Evolutionary conservation across 202 grass and related monocot genomes (phyloP), one percentile per base, ranked within the genome.

Genomic region (Schoenoplectus tabernaemontani): DNA sequence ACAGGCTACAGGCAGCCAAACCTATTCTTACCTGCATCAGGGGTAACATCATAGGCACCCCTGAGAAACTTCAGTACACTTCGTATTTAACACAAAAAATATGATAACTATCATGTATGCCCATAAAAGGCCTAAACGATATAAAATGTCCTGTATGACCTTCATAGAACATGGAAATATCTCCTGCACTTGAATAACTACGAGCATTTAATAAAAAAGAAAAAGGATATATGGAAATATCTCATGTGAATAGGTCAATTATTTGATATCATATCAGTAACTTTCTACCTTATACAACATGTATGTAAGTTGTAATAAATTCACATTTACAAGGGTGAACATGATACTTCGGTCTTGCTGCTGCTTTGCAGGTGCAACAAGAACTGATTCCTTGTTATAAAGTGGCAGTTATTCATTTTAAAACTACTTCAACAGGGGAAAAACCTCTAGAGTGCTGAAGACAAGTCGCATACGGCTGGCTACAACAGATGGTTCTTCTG

Each of bases 391-490:
- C 66, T 47, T 70, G n/a, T 8, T 5, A 47, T 26, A 5, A 69
- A 44, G 4, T 37, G 32, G 61, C 7, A 10, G 30, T 64, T 64
- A 22, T 34, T 12, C 15, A 64, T 67, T 67, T 67, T 6, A 41
- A 10, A 51, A 16, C n/a, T 53, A 32, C 44, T 73, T 30, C 13
- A 73, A 51, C n/a, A 43, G 23, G 17, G 59, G 63, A 77, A 59
- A 76, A 81, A 98, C 95, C 95, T 98, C 91, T 89, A 97, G 66
- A 26, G 91, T 98, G 82, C 95, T 92, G 86, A 98, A 98, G 56
- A 92, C 91, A 86, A 98, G 78, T 82, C 86, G 84, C 95, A 98
- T 98, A 64, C 95, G 89, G 69, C 88, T 92, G 64, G 95, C 89
- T 19, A 94, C 95, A 63, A 98, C 32, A 11, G 95, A 95, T 39